Conservation (phyloP, 1,284 basidiomycete genomes). For the Microbotryum lychnidis-dioicae region DNA sequence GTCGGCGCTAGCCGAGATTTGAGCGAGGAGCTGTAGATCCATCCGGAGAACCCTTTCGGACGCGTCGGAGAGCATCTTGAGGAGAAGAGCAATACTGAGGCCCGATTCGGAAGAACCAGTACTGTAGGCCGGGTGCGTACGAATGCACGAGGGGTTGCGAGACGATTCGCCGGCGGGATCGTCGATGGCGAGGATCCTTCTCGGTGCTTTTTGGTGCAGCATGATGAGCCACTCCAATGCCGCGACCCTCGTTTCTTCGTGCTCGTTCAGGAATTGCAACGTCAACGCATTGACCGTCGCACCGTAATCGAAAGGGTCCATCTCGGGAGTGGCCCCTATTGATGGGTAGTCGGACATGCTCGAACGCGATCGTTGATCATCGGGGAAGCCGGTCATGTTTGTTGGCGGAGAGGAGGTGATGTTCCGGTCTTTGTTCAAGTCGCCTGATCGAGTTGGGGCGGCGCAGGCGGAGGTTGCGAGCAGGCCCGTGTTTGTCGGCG, state of each 20-base stretch:
- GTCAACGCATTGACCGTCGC: constrained; percentile 86
- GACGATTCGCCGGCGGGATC: constrained; percentile 60
- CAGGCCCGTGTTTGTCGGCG: constrained; percentile 34
- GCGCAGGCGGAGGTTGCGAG: constrained; percentile 8
- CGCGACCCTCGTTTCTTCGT: constrained; percentile 90
- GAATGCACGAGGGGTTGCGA: not conserved
- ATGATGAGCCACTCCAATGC: constrained; percentile 97
- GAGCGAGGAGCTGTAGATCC: constrained; percentile 88
- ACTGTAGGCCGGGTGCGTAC: not conserved
- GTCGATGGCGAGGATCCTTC: constrained; percentile 91
- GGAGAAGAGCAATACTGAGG: constrained; percentile 66
- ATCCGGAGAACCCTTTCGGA: constrained; percentile 97
- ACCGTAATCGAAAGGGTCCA: constrained; percentile 82
- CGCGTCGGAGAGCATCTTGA: constrained; percentile 92
- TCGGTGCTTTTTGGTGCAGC: constrained; percentile 94
- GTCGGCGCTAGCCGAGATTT: constrained; percentile 82
- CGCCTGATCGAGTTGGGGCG: constrained; percentile 14
- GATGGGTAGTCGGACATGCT: constrained; percentile 14
- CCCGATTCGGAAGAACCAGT: constrained; percentile 11
- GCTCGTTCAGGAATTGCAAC: constrained; percentile 88
- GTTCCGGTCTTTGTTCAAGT: not conserved
- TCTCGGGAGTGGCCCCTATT: constrained; percentile 41
- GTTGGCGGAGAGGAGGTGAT: constrained; percentile 13
- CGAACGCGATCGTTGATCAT: constrained; percentile 5
- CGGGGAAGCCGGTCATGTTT: not conserved